Base-by-base conservation (phyloP, 1,284 basidiomycete species). In the Ustilago sp. region DNA sequence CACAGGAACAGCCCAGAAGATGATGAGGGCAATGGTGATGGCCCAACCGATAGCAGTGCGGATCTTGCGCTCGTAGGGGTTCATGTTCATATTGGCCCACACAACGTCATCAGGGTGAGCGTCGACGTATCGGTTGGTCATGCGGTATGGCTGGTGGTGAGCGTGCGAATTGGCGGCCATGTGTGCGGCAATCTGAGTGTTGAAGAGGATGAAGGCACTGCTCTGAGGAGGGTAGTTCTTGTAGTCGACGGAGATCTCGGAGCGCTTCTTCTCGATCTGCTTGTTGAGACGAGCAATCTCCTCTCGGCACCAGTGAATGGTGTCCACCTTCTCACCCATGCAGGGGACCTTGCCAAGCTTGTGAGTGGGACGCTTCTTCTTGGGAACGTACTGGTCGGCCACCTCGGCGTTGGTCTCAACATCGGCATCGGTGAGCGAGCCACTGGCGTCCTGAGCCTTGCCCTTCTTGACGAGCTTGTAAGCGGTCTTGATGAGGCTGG, bases 21-120 rank as follows among this genome's bases (percentile, higher is more conserved):
- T 85, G 76, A 93, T 91, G 32, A 93, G 87, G 2, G 88, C 91
- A 31, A 90, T 85, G 15, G 89, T 90, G 23, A 88, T 82, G 2
- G 86, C 85, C 89, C 89, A 89, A 9, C 88, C 88, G 57, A 88
- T 81, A 50, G 86, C 77, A 28, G 85, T 87, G 31, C 89, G 87
- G 41, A 94, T 84, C 84, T 91, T 89, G 74, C 90, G 90, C 87
- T 97, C 94, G 83, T 96, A 98, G 0, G 94, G 93, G 84, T 95
- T 95, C 87, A 98, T 87, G 60, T 90, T 85, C 28, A 96, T 88
- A 86, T 96, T 98, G 32, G 89, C 88, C 95, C 95, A 98, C 70
- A 97, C 91, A 50, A 99, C 91, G 86, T 98, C 95, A 41, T 79
- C 65, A 12, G 84, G 84, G 69, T 83, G 79, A 28, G 79, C 78